Percentiles rank a stretch among this genome's conserved stretches.
These are phyloP conservation scores for Cryomyces antarcticus DNA, from an alignment of 495 filamentous ascomycete genomes.

Conservation along the genomic window DNA sequence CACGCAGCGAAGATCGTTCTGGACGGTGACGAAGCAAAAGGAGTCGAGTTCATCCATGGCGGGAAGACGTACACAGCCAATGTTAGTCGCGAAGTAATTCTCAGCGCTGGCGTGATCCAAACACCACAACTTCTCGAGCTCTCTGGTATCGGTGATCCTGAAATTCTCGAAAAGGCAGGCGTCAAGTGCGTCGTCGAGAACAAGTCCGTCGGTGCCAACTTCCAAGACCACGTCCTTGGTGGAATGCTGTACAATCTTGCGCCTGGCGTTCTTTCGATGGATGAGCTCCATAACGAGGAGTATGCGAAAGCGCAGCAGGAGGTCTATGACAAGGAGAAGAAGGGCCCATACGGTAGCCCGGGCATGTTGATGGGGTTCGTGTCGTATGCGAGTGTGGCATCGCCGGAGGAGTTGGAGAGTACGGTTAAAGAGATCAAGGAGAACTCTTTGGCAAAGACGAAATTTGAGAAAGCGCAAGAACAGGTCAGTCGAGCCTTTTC, in stretches of 20 bases:
- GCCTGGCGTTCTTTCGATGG: slow-evolving; percentile 6
- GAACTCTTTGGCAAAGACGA: slow-evolving; percentile 11
- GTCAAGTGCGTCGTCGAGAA: slow-evolving; percentile 8
- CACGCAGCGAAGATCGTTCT: slow-evolving; percentile 3
- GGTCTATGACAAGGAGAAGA: slow-evolving; percentile 9
- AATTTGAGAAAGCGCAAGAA: slow-evolving; percentile 14
- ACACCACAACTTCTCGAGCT: slow-evolving; percentile 14
- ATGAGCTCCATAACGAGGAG: slow-evolving; percentile 6
- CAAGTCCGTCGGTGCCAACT: slow-evolving; percentile 9
- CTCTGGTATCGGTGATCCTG: slow-evolving; percentile 13
- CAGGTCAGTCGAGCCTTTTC: neutral
- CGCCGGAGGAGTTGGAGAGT: slow-evolving; percentile 6
- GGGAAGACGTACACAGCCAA: slow-evolving; percentile 8
- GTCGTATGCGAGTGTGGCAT: slow-evolving; percentile 8
- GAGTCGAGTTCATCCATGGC: slow-evolving; percentile 22
- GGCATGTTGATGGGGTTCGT: slow-evolving; percentile 17
- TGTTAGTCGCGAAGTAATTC: slow-evolving; percentile 10
- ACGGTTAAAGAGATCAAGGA: slow-evolving; percentile 10
- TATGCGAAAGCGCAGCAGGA: slow-evolving; percentile 9
- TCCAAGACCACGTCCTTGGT: slow-evolving; percentile 12
- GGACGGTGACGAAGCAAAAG: slow-evolving; percentile 19
- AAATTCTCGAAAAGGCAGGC: slow-evolving; percentile 7
- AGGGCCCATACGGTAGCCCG: slow-evolving; percentile 12
- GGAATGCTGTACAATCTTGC: slow-evolving; percentile 9
- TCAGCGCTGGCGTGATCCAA: slow-evolving; percentile 9